Evolutionary conservation across 2,329 filamentous ascomycete species (phyloP), one percentile per base, ranked within the genome.

Genomic region (Apiospora marii): DNA sequence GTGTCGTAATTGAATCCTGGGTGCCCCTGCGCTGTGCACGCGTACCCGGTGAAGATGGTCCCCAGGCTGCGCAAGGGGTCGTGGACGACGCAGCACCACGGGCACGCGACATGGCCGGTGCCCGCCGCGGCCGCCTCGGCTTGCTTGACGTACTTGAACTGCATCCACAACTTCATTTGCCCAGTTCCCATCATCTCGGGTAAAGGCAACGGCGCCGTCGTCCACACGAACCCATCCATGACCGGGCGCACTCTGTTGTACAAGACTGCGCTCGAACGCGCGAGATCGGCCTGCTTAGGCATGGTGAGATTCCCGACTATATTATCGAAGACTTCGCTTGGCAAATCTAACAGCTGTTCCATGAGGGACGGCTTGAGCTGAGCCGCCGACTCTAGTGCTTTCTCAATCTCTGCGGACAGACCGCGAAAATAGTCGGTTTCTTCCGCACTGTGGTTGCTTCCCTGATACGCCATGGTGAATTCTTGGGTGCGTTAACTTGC

Each of bases 1-100:
- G 16, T 1, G 3, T 22, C 27, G 48, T n/a, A 16, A 22, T 27
- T 3, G 5, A 19, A 19, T 24, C n/a, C n/a, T 27, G 2, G 7
- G 10, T 24, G n/a, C 8, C 8, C 13, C 53, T 7, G 48, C 3
- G 4, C 3, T 6, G 53, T 30, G 10, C 53, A 61, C 7, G 1
- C 1, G 16, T 34, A 61, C 10, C 10, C n/a, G 14, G 6, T 22
- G 4, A 1, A 16, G 1, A 6, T 3, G 0, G 5, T 10, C 1
- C 37, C 16, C 27, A 61, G 27, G 14, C 30, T 16, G 4, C 27
- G 51, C 51, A 58, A 5, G 6, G 51, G 27, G 1, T 27, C 10
- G 8, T 58, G 51, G 3, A 58, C 10, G 2, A 22, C 22, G 13
- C 2, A 30, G 27, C 51, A 58, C 51, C 27, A 58, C 14, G 51